A percentile compares a stretch with the other conserved stretches of the same genome.
phyloP scores from a whole-genome alignment of 345 rosid genomes.

The Stellera chamaejasme region DNA sequence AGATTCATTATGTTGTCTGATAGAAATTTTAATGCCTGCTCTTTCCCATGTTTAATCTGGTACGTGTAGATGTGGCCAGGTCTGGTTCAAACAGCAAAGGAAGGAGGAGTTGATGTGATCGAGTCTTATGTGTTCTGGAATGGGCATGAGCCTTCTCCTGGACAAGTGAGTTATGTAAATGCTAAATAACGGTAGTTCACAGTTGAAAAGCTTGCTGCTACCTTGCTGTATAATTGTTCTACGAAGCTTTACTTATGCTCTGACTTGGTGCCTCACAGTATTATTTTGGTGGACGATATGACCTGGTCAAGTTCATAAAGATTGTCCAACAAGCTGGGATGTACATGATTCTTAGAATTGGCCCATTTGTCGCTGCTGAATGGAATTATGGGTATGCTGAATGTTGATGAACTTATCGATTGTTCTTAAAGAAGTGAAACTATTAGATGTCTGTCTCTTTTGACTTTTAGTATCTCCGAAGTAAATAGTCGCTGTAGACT shows the following conservation, averaged over 20 bases:
- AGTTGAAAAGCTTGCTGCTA: background rate
- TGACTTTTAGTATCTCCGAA: background rate
- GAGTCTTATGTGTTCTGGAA: constrained; percentile 97
- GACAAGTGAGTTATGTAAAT: constrained; percentile 36
- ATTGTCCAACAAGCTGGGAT: constrained; percentile 78
- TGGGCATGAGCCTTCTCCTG: constrained; percentile 77
- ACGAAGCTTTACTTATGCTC: background rate
- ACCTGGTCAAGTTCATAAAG: constrained; percentile 88
- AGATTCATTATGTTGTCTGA: no score
- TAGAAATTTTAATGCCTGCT: background rate
- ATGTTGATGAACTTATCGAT: background rate
- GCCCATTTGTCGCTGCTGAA: constrained; percentile 93
- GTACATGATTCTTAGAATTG: constrained; percentile 92
- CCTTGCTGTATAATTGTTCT: background rate
- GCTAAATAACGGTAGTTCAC: background rate
- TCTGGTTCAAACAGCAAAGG: constrained; percentile 74
- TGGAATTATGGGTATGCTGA: constrained; percentile 75
- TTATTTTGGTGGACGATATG: constrained; percentile 67
- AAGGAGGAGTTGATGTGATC: constrained; percentile 74
- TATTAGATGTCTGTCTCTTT: background rate
- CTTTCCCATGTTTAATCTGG: constrained; percentile 10
- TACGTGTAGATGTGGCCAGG: constrained; percentile 81
- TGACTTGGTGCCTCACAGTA: constrained; percentile 34
- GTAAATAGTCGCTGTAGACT: background rate
- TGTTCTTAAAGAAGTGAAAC: background rate